phyloP scores from a whole-genome alignment of 306 rosid species.

The Prunus fruticosa region DNA sequence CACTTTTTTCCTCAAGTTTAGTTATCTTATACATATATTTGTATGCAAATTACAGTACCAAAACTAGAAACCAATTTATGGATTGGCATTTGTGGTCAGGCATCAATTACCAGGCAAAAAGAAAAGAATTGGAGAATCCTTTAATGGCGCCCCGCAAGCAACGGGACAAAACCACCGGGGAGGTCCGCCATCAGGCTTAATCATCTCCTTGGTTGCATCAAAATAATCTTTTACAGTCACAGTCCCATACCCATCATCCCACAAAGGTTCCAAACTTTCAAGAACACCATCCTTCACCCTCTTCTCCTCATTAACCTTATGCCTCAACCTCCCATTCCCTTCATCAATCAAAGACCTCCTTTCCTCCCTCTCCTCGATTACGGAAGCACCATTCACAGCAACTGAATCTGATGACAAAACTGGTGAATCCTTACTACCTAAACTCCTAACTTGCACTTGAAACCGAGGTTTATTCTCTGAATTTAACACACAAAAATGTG shows the following conservation, averaged over 20 bases:
- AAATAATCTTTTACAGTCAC: slow-evolving; percentile 72
- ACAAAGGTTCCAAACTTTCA: slow-evolving; percentile 51
- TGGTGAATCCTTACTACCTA: slow-evolving; percentile 22
- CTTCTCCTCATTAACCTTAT: slow-evolving; percentile 22
- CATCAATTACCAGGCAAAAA: slow-evolving; percentile 73
- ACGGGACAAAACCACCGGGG: slow-evolving; percentile 92
- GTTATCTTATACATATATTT: not conserved
- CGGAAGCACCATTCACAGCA: slow-evolving; percentile 41
- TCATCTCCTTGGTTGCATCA: slow-evolving; percentile 46
- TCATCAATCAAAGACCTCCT: slow-evolving; percentile 27
- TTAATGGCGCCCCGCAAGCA: slow-evolving; percentile 43
- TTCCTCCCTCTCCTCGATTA: slow-evolving; percentile 29
- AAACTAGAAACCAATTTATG: not conserved
- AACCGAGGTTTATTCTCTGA: slow-evolving; percentile 17
- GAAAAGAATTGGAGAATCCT: slow-evolving; percentile 63
- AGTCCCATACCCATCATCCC: slow-evolving; percentile 88
- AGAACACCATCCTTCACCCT: slow-evolving; percentile 8
- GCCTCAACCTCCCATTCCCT: slow-evolving; percentile 33
- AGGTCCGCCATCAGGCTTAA: slow-evolving; percentile 65
- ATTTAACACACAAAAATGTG: slow-evolving; percentile 28
- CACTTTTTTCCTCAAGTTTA: not conserved
- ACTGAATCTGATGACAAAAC: slow-evolving; percentile 43
- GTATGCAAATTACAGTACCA: not conserved
- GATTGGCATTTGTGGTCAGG: not conserved
- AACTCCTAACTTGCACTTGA: slow-evolving; percentile 36